Evolutionary conservation across 306 rosid species (phyloP), one percentile per base, ranked within the genome.

Genomic region (Delonix regia): DNA sequence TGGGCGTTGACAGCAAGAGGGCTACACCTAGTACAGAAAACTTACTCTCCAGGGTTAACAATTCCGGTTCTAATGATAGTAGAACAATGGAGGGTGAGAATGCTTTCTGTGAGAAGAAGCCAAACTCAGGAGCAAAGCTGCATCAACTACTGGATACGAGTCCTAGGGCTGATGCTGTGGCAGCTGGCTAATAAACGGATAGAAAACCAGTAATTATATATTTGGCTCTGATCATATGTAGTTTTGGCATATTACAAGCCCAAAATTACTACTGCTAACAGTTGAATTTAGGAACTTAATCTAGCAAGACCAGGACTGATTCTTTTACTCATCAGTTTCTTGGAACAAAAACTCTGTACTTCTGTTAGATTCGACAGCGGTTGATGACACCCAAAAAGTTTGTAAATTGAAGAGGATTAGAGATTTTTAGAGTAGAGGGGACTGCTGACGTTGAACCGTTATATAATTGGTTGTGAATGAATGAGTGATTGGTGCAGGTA

Each of bases 241-340:
- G 89, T 90, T 94, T 92, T 92, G 98, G 97, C 95, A 89, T 92
- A 90, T 94, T 92, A 88, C 88, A 83, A 92, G 94, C 81, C 95
- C 97, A 90, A 89, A 89, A 88, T 83, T 92, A 85, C 93, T 72
- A 64, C 97, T 92, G 86, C 89, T 93, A 78, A 60, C 80, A 84
- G 83, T 71, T 82, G 85, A 85, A 83, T 85, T 79, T 82, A 76
- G 85, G 85, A 82, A 78, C 86, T 85, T 81, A 68, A 83, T 81
- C 73, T 67, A 65, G 78, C 72, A 75, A 86, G 71, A 66, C 69
- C 78, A 80, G 83, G 71, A 83, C 88, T 91, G 87, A 89, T 90
- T 92, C 85, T 61, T 61, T 82, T 84, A 76, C 65, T 61, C 39
- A 18, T 79, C 48, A 48, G 78, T 86, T 87, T 78, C 84, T 63